Evolutionary conservation across 2,329 filamentous ascomycete species (phyloP), one percentile per base, ranked within the genome.

Genomic region (Ophiostoma tasmaniense): DNA sequence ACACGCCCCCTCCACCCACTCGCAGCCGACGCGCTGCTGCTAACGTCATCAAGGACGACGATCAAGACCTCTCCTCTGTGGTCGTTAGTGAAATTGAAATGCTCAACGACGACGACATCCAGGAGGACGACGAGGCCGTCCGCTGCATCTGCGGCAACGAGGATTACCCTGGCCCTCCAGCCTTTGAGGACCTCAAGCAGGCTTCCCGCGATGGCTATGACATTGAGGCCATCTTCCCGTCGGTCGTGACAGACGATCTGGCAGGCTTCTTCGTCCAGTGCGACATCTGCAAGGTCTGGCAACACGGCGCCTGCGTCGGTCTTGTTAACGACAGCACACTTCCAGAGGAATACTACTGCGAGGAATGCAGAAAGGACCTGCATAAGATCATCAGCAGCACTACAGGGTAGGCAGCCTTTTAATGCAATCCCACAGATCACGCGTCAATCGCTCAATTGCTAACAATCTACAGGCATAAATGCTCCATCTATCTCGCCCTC

Each of bases 221-320:
- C 75, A 78, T 82, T 72, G 83, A 88, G 74, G 79, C 84, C 77
- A 80, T 87, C 80, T 79, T 84, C 78, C 78, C 83, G 78, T 80
- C 88, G 80, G 81, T 88, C 72, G 83, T 92, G 72, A 87, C 89
- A 39, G 93, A 97, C 75, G 94, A 98, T 73, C 85, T 94, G 73
- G 95, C 94, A 62, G 94, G 93, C 67, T 90, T 98, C 79, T 99
- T 97, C 80, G 93, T 99, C 73, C 94, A 98, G 82, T 99, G 95
- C 85, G 95, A 98, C 80, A 84, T 91, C 73, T 99, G 95, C 83
- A 96, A 96, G 78, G 95, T 98, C 72, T 99, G 94, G 95, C 95
- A 99, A 78, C 95, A 99, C 78, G 95, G 95, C 75, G 94, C 93
- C 71, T 99, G 95, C 76, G 94, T 99, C 70, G 94, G 95, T 71